These are phyloP conservation scores for Globisporangium iwayamae DNA, from an alignment of 352 stramenopile genomes.

Conservation along the genomic window DNA sequence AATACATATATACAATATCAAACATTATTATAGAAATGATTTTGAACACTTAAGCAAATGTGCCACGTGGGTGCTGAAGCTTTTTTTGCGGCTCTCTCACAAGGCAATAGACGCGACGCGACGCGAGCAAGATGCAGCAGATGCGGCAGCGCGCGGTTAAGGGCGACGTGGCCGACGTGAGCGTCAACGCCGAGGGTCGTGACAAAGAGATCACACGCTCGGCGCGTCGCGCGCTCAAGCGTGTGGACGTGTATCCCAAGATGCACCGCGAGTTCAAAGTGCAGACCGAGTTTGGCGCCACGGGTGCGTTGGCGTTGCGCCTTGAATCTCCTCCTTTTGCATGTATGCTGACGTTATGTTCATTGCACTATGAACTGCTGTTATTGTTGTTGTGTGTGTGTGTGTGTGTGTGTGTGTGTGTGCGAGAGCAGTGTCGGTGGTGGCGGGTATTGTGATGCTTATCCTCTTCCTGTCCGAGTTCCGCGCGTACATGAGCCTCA, in stretches of 20 bases:
- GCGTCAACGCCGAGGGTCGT: slow-evolving; percentile 20
- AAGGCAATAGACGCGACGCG: not conserved
- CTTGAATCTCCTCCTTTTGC: not conserved
- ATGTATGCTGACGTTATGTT: not conserved
- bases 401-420: not conserved
- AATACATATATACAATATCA: too few species aligned
- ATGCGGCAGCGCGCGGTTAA: slow-evolving; percentile 63
- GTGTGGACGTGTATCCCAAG: slow-evolving; percentile 94
- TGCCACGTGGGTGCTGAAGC: too few species aligned
- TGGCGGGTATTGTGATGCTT: slow-evolving; percentile 85
- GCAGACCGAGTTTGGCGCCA: slow-evolving; percentile 91
- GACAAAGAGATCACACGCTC: slow-evolving; percentile 41
- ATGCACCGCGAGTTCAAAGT: slow-evolving; percentile 95
- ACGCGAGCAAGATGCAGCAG: slow-evolving; percentile 1
- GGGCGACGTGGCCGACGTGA: slow-evolving; percentile 56
- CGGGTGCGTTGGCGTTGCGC: slow-evolving; percentile 22
- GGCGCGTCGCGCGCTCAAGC: slow-evolving; percentile 65
- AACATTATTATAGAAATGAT: too few species aligned
- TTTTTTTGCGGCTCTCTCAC: not conserved
- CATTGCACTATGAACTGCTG: not conserved
- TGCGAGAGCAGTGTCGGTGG: slow-evolving; percentile 55
- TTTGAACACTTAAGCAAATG: too few species aligned
- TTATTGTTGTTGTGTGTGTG: not conserved
- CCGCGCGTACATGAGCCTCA: slow-evolving; percentile 66
- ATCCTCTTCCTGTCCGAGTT: slow-evolving; percentile 92